Conservation (phyloP, 164 flowering plant species). For the Macadamia integrifolia region DNA sequence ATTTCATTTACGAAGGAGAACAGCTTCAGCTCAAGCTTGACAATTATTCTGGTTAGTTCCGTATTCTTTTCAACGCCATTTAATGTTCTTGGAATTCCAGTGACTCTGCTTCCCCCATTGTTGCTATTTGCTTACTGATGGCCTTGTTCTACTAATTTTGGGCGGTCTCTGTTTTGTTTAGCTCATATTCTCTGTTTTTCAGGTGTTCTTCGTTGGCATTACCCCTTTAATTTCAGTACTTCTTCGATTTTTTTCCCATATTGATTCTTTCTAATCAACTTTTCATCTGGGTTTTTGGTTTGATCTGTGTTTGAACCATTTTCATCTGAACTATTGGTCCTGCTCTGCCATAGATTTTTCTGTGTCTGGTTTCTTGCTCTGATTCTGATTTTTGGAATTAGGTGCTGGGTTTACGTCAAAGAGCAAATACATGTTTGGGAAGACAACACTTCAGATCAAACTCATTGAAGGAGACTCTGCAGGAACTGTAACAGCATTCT, state of each 20-base stretch:
- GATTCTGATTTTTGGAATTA: not conserved
- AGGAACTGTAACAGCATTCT: conserved; percentile 40
- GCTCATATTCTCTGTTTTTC: not conserved
- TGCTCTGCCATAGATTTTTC: not conserved
- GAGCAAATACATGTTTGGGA: conserved; percentile 36
- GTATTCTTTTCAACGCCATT: not conserved
- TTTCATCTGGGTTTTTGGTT: no score
- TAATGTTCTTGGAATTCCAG: not conserved
- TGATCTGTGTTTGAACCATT: no score
- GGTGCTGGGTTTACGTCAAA: conserved; percentile 42
- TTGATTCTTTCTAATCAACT: no score
- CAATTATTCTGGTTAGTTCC: conserved; percentile 17
- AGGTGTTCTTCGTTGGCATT: not conserved
- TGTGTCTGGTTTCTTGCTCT: no score
- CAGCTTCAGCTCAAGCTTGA: conserved; percentile 17
- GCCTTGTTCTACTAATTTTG: not conserved
- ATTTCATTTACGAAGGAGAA: conserved; percentile 17
- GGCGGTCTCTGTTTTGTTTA: not conserved
- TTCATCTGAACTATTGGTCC: not conserved
- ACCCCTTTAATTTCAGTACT: not conserved
- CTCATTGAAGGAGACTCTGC: conserved; percentile 44
- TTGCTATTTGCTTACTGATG: not conserved
- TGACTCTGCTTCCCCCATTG: not conserved
- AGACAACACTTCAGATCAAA: conserved; percentile 31
- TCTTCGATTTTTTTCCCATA: not conserved